Conservation (phyloP, 257 asterid species). For the Solanum clarkiae region DNA sequence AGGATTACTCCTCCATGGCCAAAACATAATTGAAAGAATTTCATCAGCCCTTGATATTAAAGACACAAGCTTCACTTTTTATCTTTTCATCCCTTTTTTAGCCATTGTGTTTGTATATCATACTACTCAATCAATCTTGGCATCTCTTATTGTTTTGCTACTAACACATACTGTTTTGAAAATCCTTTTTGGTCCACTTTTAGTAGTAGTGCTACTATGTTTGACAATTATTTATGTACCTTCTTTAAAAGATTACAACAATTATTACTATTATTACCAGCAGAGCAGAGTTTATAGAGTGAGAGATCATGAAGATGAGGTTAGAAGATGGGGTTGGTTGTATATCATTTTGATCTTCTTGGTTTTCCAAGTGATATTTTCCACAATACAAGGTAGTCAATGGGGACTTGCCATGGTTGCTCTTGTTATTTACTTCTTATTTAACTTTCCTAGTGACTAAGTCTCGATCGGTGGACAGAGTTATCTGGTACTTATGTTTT, state of each 20-base stretch:
- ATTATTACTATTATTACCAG: slow-evolving; percentile 18
- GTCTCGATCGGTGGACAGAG: background rate
- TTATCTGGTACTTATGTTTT: background rate
- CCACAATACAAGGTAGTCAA: background rate
- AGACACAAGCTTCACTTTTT: slow-evolving; percentile 32
- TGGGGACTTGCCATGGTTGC: slow-evolving; percentile 11
- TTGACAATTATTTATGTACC: slow-evolving; percentile 24
- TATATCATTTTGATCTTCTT: slow-evolving; percentile 3
- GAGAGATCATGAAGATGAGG: background rate
- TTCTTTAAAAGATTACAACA: slow-evolving; percentile 11
- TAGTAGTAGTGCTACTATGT: slow-evolving; percentile 32
- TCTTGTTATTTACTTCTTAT: background rate
- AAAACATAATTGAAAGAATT: slow-evolving; percentile 11
- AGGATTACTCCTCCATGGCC: slow-evolving; percentile 51
- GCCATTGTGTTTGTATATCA: slow-evolving; percentile 28
- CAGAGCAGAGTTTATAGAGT: slow-evolving; percentile 28
- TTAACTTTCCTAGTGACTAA: background rate
- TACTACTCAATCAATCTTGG: slow-evolving; percentile 26
- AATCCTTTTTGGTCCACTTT: slow-evolving; percentile 51
- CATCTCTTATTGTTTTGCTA: slow-evolving; percentile 36
- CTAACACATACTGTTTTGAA: slow-evolving; percentile 39
- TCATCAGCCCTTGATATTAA: slow-evolving; percentile 31
- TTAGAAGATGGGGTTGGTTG: slow-evolving; percentile 3
- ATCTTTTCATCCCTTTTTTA: slow-evolving; percentile 26
- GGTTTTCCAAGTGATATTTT: background rate